These are phyloP conservation scores for Saccharomycopsis hybrid DNA, from an alignment of 1,139 yeast species.

Conservation along the genomic window DNA sequence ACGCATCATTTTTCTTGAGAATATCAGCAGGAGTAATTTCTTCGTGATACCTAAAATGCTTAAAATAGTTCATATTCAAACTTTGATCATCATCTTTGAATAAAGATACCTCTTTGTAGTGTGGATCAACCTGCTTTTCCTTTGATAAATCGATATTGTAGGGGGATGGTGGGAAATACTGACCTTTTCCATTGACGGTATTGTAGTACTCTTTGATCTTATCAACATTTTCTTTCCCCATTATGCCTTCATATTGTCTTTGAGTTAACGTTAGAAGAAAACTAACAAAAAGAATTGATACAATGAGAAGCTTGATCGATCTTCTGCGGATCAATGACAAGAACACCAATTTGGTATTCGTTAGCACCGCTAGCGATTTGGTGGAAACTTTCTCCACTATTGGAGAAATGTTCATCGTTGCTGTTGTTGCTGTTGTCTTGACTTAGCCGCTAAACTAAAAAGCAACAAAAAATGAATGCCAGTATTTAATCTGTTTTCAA, in stretches of 20 bases:
- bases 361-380: neutral
- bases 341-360: neutral
- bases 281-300: neutral
- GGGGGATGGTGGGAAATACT: constrained; percentile 14
- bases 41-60: constrained; percentile 18
- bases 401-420: too few species aligned
- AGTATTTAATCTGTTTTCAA: too few species aligned
- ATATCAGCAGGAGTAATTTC: constrained; percentile 20
- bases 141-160: constrained; percentile 13
- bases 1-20: constrained; percentile 21
- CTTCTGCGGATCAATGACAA: neutral
- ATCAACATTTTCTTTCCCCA: constrained; percentile 16
- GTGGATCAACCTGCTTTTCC: constrained; percentile 14
- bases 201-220: constrained; percentile 14
- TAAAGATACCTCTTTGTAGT: constrained; percentile 8
- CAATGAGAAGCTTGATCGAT: constrained; percentile 2
- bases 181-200: constrained; percentile 5
- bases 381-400: neutral
- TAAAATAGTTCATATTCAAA: constrained; percentile 19
- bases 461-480: too few species aligned
- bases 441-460: too few species aligned
- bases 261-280: constrained; percentile 8
- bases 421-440: too few species aligned
- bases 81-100: constrained; percentile 6
- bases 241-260: constrained; percentile 9